Evolutionary conservation across 176 grass and related monocot species (phyloP).

Genomic region (Hordeum vulgare): MorexV3_pseudomolecules_assembly NC_058520.1:442196606-442197105

Average conservation of each 20-base stretch:
- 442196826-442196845: neutral
- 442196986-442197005: neutral
- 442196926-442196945: neutral
- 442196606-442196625: slow-evolving; percentile 1
- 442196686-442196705: neutral
- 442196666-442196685: neutral
- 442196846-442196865: neutral
- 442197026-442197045: neutral
- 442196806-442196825: neutral
- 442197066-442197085: accelerated
- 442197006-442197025: slow-evolving; percentile 23
- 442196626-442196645: neutral
- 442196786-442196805: slow-evolving; percentile 32
- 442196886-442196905: neutral
- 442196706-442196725: neutral
- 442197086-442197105: accelerated
- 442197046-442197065: accelerated
- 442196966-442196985: neutral
- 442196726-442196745: neutral
- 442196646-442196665: neutral
- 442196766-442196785: neutral
- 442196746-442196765: accelerated
- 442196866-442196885: neutral
- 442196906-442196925: neutral
- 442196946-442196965: neutral